Conservation (phyloP, 2,329 filamentous ascomycete genomes). For the Fusarium nygamai region DNA sequence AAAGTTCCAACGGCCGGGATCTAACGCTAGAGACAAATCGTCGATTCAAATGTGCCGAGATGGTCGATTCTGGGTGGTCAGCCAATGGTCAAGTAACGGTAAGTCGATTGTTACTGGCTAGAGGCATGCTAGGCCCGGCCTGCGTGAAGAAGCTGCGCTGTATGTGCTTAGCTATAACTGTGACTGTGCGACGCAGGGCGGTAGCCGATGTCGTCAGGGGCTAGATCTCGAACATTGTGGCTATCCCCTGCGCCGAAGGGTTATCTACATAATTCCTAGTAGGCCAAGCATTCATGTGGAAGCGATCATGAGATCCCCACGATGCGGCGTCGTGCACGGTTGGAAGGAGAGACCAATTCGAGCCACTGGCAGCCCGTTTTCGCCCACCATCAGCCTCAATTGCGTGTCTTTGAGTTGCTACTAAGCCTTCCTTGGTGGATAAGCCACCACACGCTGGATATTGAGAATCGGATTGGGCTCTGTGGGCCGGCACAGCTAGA, state of each 20-base stretch:
- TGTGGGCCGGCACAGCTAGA: conserved; percentile 13
- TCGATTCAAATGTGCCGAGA: conserved; percentile 18
- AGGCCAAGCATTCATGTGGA: conserved; percentile 25
- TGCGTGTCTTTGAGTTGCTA: neutral
- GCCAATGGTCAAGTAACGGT: conserved; percentile 18
- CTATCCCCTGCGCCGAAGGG: conserved; percentile 7
- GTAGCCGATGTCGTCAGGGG: conserved; percentile 34
- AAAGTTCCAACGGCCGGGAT: conserved; percentile 32
- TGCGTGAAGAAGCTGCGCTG: conserved; percentile 7
- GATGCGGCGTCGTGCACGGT: conserved; percentile 42
- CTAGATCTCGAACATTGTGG: conserved; percentile 34
- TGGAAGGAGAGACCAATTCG: conserved; percentile 20
- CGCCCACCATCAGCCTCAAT: conserved; percentile 18
- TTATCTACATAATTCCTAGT: conserved; percentile 16
- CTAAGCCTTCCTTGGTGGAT: conserved; percentile 10
- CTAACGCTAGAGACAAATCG: conserved; percentile 29
- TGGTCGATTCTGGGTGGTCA: conserved; percentile 2
- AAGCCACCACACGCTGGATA: conserved; percentile 15
- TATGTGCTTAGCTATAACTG: neutral
- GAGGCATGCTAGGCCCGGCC: neutral
- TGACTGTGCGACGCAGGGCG: conserved; percentile 11
- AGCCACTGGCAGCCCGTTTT: conserved; percentile 14
- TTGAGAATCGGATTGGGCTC: conserved; percentile 13
- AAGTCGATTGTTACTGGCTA: conserved; percentile 19
- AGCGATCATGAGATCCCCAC: conserved; percentile 43